Base-by-base conservation (phyloP, 495 filamentous ascomycete genomes). In the Trichoderma gamsii region DNA sequence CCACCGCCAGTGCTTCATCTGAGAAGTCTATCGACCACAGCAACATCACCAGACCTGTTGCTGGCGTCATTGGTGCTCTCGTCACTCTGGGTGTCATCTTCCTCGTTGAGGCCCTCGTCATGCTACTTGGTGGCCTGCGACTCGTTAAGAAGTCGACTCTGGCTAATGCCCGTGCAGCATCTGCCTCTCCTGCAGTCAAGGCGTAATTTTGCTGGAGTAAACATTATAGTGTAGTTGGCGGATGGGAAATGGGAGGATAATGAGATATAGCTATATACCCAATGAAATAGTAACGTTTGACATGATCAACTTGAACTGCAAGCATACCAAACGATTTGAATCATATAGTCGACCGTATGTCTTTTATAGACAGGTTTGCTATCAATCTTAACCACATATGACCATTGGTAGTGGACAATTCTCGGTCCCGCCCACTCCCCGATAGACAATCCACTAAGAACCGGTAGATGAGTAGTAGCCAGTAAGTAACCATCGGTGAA, bases 1-100 rank as follows among this genome's bases (percentile, higher is more conserved):
- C 71, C 0, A 67, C 72, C 23, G 49, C 73, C 4, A 70, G n/a
- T n/a, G 29, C 51, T 29, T 61, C 71, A 16, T 66, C 66, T 18
- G 69, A 67, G 21, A 68, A 63, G 27, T 66, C 41, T 16, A 46
- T 52, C 23, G 67, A 68, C 64, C 32, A n/a, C 44, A 49, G 51
- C 27, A 66, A 71, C 7, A 72, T 87, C 15, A 78, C 78, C 32
- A 75, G 69, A 7, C 80, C 77, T 16, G 85, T 90, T 23, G 89
- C 79, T 0, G 83, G 82, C 44, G 83, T 82, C 41, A 82, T 84
- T 64, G 82, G 80, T 27, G 81, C 82, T 11, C 68, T 83, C 51
- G 81, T 83, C 9, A 80, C 82, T 0, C 72, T 86, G 1, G 78
- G 72, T 41, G 79, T 81, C 2, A 75, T 84, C 61, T 71, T 82